Base-by-base conservation (phyloP, 495 filamentous ascomycete genomes). In the Aspergillus sparsus region DNA sequence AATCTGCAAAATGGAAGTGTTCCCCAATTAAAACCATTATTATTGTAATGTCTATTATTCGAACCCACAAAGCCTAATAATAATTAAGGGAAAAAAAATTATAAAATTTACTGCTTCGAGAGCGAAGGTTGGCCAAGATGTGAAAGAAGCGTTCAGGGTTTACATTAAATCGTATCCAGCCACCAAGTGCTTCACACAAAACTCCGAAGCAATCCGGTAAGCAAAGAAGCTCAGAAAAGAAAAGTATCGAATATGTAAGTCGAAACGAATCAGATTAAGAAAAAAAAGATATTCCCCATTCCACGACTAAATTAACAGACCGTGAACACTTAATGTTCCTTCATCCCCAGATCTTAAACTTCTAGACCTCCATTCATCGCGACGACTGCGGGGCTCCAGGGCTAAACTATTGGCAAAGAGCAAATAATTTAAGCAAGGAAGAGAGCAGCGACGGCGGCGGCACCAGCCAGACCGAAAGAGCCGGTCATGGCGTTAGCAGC, bases 401-500 rank as follows among this genome's bases (percentile, higher is more conserved):
- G 63, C 51, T 67, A 68, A 54, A 66, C 62, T 70, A 67, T 65
- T 59, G 54, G 66, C 65, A 71, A 60, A 60, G 67, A 74, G 52
- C 41, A 42, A 45, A 68, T 63, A 68, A 66, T 78, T 74, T 83
- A 83, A 68, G 77, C 80, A 66, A 83, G 66, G 75, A 83, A 74
- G 75, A 82, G 71, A 70, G 80, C 81, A 45, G 78, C 78, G 57
- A 71, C 70, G 62, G 79, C 80, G 60, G 80, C 79, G 31, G 69
- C 70, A 72, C 75, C 77, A 60, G 80, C 77, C 68, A 80, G 73
- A 67, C 68, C 69, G 67, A 83, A 70, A 49, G 78, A 81, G 74
- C 71, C 71, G 70, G 71, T 70, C 65, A 81, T 53, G 64, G 78
- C 67, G 75, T 67, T 74, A 62, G 75, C 79, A 49, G 79, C 79